Base-by-base conservation (phyloP, 1,139 yeast species). In the Hanseniaspora uvarum region DNA sequence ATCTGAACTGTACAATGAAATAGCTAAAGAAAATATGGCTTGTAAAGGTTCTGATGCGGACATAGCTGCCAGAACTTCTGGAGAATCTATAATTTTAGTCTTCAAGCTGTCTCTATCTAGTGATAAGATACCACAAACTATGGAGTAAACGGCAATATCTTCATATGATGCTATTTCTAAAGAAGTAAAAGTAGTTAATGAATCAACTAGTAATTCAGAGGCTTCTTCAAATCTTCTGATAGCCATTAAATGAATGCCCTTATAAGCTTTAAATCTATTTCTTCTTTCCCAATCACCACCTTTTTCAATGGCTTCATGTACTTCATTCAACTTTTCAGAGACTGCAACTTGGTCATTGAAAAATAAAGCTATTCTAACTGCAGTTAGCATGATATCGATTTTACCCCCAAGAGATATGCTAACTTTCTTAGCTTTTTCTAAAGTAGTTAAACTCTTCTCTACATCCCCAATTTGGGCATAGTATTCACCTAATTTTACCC, bases 211-310 rank as follows among this genome's bases (percentile, higher is more conserved):
- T 60, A 89, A 72, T 57, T 79, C 79, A 3, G 96, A 80, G 0
- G 94, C 96, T 61, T 86, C 94, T 33, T 72, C 72, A 64, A 94
- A 94, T 63, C 87, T 81, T 63, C 99, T 80, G 28, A 92, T 82
- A 16, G 95, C 85, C 76, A 92, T 72, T 52, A 80, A 73, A 67
- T 86, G 86, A 54, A 92, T 76, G 23, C 98, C 98, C 58, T 79
- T 72, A 70, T 92, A 94, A 7, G 97, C 87, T 72, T 94, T 92
- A 73, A 79, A 87, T 62, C 96, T 75, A 71, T 94, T 92, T 65
- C 96, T 81, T 68, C 98, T 86, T 70, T 94, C 98, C 98, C 99
- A 92, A 68, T 92, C 99, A 57, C 98, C 98, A 53, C 98, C 98
- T 64, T 87, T 84, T 63, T 92, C 98, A 63, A 92, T 87, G 65